Percentiles rank a stretch among this genome's conserved stretches.
Conservation (phyloP, 768 basidiomycete species). For the Daedaleopsis nitida region DNA sequence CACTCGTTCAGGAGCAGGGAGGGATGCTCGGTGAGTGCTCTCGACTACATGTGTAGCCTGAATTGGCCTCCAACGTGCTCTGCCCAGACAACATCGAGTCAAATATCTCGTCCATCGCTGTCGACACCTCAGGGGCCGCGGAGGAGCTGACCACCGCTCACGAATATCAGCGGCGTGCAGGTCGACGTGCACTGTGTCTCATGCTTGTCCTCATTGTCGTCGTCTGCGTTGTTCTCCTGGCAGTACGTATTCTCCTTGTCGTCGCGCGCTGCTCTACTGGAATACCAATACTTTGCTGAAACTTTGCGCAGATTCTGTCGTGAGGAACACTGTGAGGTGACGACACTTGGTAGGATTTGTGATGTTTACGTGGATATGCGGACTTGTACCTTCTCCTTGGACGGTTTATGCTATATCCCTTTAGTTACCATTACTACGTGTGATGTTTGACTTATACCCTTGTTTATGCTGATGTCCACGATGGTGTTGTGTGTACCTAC, state of each 20-base stretch:
- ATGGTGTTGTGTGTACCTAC: too few species aligned
- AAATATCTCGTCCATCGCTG: conserved; percentile 85
- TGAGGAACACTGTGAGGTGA: conserved; percentile 10
- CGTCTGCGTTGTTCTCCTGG: conserved; percentile 83
- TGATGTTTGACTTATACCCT: not conserved
- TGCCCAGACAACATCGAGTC: conserved; percentile 88
- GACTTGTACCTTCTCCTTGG: conserved; percentile 4
- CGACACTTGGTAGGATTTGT: too few species aligned
- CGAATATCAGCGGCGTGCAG: conserved; percentile 94
- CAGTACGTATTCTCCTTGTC: conserved; percentile 60
- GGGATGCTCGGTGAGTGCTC: conserved; percentile 80
- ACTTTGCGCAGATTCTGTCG: conserved; percentile 26
- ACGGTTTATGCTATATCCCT: not conserved
- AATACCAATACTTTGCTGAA: conserved; percentile 29
- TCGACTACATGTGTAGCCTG: not conserved
- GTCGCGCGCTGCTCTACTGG: conserved; percentile 29
- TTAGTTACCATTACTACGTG: not conserved
- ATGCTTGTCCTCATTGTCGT: conserved; percentile 88
- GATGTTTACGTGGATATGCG: not conserved
- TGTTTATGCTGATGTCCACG: not conserved
- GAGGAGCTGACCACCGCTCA: conserved; percentile 88
- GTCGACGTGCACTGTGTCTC: conserved; percentile 85
- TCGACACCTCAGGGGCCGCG: conserved; percentile 79
- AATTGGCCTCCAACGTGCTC: not conserved
- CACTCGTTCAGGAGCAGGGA: conserved; percentile 92